Base-by-base conservation (phyloP, 2,329 filamentous ascomycete genomes). In the Cladosporium sp. region DNA sequence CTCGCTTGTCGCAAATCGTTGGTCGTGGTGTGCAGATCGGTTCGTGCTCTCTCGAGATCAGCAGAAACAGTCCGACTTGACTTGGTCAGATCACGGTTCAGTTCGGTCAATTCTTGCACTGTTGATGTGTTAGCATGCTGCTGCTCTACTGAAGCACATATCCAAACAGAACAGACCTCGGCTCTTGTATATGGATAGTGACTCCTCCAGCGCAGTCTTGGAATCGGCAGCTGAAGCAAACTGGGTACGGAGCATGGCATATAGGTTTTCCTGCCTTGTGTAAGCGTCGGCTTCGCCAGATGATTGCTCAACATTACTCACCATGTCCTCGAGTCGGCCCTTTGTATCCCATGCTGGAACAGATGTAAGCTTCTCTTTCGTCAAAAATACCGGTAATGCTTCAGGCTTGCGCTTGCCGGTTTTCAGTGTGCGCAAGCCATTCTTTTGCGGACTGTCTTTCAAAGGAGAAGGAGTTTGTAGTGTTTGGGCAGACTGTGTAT, bases 301-400 rank as follows among this genome's bases (percentile, higher is more conserved):
- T 13, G 15, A 48, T 17, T 17, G 15, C 4, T 28, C 4, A 19
- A 6, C 20, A 12, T 19, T 9, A 56, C 57, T 56, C 9, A 58
- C 57, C 75, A 97, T 87, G 59, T 85, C 82, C 61, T 86, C 85
- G 64, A 97, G 82, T 62, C 87, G 85, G 60, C 83, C 83, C 65
- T 91, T 87, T 64, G 91, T 85, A 71, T 97, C 91, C 82, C 88
- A 93, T 67, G 83, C 88, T 90, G 82, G 77, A 71, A 72, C 70
- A 74, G 77, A 80, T 63, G 82, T 75, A 65, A 71, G 69, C 67
- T 63, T 66, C 42, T 70, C 69, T 69, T 71, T 71, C 57, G 80
- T 90, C 87, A 85, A 91, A 90, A 79, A 86, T 77, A 77, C 86
- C 88, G 64, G 82, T 87, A 67, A 93, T 78, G 77, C 58, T 67